Evolutionary conservation across 2,329 filamentous ascomycete species (phyloP), one percentile per base, ranked within the genome.

Genomic region (Cercospora citrullina): DNA sequence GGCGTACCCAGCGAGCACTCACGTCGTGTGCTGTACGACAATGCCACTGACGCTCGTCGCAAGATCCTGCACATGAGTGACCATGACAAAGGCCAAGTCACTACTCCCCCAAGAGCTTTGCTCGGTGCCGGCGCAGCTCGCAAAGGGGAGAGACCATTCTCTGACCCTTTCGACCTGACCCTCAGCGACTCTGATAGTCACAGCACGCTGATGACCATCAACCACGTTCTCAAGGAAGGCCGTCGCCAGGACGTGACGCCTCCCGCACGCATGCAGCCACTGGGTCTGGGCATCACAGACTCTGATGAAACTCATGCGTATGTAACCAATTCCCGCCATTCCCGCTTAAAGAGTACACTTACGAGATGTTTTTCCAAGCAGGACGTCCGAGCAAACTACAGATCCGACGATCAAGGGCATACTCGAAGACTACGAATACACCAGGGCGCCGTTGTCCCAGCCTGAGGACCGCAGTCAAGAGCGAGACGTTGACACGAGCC

Each of bases 291-390:
- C 60, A 68, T 68, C 21, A 68, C 68, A 45, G 65, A 70, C 66
- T 71, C 66, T 69, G 70, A 68, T 72, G 65, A 70, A 67, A 69
- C 69, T 72, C 68, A 74, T 69, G 71, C 75, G 75, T 77, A 77
- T 76, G 76, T 78, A 69, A 61, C 67, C 65, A 59, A 64, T 61
- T 70, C 71, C 64, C 71, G 60, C 57, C 69, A 65, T 60, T 71
- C 71, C 74, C 75, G 72, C 70, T 63, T 75, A 39, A 69, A 76
- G 74, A 77, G 71, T 68, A 68, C 75, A 78, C 74, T 78, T 77
- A 78, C 76, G 71, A 78, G 73, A 69, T 73, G 68, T 71, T 76
- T 76, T 66, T 69, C 71, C 65, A 65, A 68, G 72, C 73, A 77
- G 75, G 69, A 65, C 63, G 31, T 68, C 60, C 51, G 69, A 68